Evolutionary conservation across 768 basidiomycete species (phyloP).

Genomic region (Leccinum aurantiacum): DNA sequence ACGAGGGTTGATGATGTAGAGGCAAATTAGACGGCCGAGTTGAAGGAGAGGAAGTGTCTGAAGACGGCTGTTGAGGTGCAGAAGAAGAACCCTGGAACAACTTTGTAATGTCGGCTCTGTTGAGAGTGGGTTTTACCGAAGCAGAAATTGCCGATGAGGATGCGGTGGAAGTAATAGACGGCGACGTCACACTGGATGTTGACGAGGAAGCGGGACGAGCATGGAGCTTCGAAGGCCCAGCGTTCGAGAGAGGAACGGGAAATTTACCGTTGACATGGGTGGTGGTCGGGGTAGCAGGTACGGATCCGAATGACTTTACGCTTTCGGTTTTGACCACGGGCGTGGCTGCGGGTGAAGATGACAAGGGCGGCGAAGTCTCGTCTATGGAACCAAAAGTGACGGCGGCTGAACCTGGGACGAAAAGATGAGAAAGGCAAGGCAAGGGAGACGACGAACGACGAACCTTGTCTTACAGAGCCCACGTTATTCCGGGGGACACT

Average conservation of each 20-base stretch:
- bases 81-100: constrained; percentile 41
- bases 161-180: constrained; percentile 34
- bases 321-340: constrained; percentile 63
- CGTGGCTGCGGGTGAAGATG: constrained; percentile 76
- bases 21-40: constrained; percentile 54
- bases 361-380: constrained; percentile 71
- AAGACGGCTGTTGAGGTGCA: constrained; percentile 46
- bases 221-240: constrained; percentile 37
- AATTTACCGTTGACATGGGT: constrained; percentile 65
- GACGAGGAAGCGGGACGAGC: constrained; percentile 25
- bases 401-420: constrained; percentile 51
- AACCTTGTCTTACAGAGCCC: constrained; percentile 68
- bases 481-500: constrained; percentile 64
- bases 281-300: constrained; percentile 49
- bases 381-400: constrained; percentile 93
- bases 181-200: constrained; percentile 29
- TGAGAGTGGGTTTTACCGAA: constrained; percentile 32
- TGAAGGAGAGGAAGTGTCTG: constrained; percentile 60
- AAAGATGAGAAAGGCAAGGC: constrained; percentile 9
- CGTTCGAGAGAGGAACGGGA: constrained; percentile 44
- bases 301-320: constrained; percentile 82
- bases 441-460: constrained; percentile 19
- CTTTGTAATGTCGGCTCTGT: constrained; percentile 33
- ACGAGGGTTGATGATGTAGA: constrained; percentile 40
- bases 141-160: constrained; percentile 33